Conservation (phyloP, 1,139 yeast genomes). For the Suzukiozyma palmioleophila region DNA sequence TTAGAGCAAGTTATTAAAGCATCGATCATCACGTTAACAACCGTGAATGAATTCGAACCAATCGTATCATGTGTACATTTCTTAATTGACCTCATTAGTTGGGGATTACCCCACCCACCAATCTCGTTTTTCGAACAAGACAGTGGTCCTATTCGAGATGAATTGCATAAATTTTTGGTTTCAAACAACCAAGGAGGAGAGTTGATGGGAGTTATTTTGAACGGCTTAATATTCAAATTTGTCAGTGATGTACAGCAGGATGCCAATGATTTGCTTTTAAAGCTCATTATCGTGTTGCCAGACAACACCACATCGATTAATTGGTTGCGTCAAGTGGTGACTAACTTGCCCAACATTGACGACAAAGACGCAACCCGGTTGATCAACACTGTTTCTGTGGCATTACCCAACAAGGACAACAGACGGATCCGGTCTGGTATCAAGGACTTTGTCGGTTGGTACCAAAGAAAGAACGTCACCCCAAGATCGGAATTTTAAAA, state of each 20-base stretch:
- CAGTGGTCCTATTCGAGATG: constrained; percentile 41
- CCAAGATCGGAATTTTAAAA: constrained; percentile 40
- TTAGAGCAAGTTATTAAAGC: constrained; percentile 58
- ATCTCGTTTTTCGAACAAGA: constrained; percentile 59
- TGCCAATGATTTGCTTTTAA: constrained; percentile 69
- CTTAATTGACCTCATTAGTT: constrained; percentile 71
- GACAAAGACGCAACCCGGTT: constrained; percentile 63
- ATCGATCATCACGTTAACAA: constrained; percentile 50
- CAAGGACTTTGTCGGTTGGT: constrained; percentile 78
- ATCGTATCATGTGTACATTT: constrained; percentile 68
- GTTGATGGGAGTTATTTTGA: constrained; percentile 50
- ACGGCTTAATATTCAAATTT: constrained; percentile 69
- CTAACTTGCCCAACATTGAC: constrained; percentile 59
- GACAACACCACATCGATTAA: constrained; percentile 36
- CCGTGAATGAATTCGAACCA: constrained; percentile 67
- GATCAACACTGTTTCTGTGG: constrained; percentile 50
- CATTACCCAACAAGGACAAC: constrained; percentile 66
- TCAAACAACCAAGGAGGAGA: constrained; percentile 54
- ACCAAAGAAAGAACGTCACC: constrained; percentile 68
- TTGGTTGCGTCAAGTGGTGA: constrained; percentile 61
- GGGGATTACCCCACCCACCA: constrained; percentile 83
- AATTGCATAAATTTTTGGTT: constrained; percentile 38
- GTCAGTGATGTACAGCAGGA: constrained; percentile 70
- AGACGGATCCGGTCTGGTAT: constrained; percentile 68
- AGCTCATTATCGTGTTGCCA: constrained; percentile 55